Evolutionary conservation across 345 rosid species (phyloP), one percentile per base, ranked within the genome.

Genomic region (Salix suchowensis): DNA sequence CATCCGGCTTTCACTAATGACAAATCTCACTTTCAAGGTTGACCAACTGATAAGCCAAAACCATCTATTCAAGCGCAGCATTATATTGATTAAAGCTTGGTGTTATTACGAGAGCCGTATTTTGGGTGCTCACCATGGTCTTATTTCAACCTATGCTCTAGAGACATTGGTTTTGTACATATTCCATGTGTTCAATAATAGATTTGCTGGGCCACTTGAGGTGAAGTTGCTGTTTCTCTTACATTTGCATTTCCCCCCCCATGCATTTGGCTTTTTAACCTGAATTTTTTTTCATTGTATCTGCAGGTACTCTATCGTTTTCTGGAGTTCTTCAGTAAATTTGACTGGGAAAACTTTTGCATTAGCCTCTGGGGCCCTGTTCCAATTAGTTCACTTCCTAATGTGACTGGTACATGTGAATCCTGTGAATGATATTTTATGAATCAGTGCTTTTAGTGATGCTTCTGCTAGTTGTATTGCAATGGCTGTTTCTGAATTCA

Each of bases 311-410:
- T 94, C 34, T 91, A 91, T 79, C 90, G 89, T 55, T 94, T 94
- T 84, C 97, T 94, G 78, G 98, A 94, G 85, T 92, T 91, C 83
- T 94, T 94, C 84, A 92, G 98, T 83, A 94, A 92, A 88, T 94
- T 94, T 82, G 98, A 94, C 76, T 94, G 98, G 98, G 93, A 92
- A 68, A 92, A 88, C 73, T 94, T 88, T 87, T 94, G 97, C 77
- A 84, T 94, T 32, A 94, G 97, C 86, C 90, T 94, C 66, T 80
- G 94, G 91, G 98, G 98, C 61, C 97, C 98, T 77, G 97, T 94
- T 74, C 92, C 92, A 55, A 83, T 89, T 68, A 75, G 87, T 82
- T 87, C 87, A 14, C 90, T 94, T 84, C 97, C 97, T 73, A 89
- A 87, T 77, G 86, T 89, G 73, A 77, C 92, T 80, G 97, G 98